phyloP scores from a whole-genome alignment of 179 eudicot species.

The Sideroxylon spinosum region DNA sequence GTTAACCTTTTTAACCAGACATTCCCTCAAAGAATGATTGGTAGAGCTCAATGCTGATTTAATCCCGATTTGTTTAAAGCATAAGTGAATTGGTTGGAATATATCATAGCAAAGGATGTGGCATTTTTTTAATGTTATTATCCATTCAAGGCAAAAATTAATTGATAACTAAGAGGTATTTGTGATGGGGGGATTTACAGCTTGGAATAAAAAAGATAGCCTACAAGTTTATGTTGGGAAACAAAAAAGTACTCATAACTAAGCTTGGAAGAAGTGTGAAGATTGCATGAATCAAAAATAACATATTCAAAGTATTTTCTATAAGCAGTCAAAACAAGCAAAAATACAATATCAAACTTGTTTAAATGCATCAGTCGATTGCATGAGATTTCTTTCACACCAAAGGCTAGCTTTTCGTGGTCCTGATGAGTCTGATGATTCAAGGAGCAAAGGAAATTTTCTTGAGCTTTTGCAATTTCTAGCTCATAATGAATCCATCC shows the following conservation, averaged over 20 bases:
- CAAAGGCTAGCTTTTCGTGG: too few species aligned
- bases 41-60: too few species aligned
- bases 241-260: not conserved
- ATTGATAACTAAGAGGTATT: not conserved
- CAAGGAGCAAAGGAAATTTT: too few species aligned
- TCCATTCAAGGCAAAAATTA: not conserved
- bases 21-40: too few species aligned
- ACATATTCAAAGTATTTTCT: not conserved
- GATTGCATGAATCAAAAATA: not conserved
- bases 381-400: not conserved
- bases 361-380: not conserved
- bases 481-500: too few species aligned
- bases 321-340: not conserved
- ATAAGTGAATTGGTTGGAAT: too few species aligned
- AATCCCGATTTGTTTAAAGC: too few species aligned
- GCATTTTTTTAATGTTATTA: too few species aligned
- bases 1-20: too few species aligned
- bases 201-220: constrained; percentile 11
- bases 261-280: not conserved
- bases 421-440: not conserved
- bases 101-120: too few species aligned
- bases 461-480: too few species aligned
- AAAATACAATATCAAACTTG: not conserved
- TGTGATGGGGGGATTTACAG: not conserved
- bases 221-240: not conserved